Evolutionary conservation across 768 basidiomycete genomes (phyloP), one percentile per base, ranked within the genome.

Genomic region (Tricholoma saponaceum): DNA sequence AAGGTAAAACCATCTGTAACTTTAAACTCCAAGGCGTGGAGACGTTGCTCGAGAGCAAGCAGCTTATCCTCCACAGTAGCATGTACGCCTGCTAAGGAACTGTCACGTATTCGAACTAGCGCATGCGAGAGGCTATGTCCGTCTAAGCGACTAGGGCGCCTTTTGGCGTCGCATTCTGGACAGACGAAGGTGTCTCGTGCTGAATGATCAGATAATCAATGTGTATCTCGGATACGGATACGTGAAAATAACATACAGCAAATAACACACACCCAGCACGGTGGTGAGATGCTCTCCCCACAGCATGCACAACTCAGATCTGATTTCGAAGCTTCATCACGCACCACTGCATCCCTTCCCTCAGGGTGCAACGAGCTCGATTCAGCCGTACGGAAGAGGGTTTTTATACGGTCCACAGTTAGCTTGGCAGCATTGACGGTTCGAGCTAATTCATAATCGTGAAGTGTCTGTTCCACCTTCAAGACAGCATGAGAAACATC

Each of bases 131-230:
- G 32, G 5, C 20, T 30, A 18, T 62, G 52, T 61, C 64, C 22
- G 54, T 55, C 43, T 52, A 43, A 12, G 46, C 43, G 26, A 55
- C 56, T 52, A 49, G 30, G 28, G 46, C 51, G 22, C 26, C 64
- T 56, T 37, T 62, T 66, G 3, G 39, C 41, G 51, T 70, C 70
- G 49, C 73, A 74, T 3, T 72, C 73, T 9, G 56, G 47, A 58
- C 73, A 74, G 23, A 75, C 60, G 52, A 70, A 70, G 3, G 66
- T 69, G 49, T 71, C 71, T n/a, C 64, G 66, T 22, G 65, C 72
- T 74, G 44, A n/a, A 22, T 26, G 22, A 41, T n/a, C 13, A 1
- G 39, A 4, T 22, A 26, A 35, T 25, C 1, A n/a, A 35, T 14
- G 18, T 56, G 32, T 50, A 13, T 14, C 20, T 20, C 9, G 18